Evolutionary conservation across 129 eudicot genomes (phyloP), one percentile per base, ranked within the genome.

Genomic region (Sambucus nigra): DNA sequence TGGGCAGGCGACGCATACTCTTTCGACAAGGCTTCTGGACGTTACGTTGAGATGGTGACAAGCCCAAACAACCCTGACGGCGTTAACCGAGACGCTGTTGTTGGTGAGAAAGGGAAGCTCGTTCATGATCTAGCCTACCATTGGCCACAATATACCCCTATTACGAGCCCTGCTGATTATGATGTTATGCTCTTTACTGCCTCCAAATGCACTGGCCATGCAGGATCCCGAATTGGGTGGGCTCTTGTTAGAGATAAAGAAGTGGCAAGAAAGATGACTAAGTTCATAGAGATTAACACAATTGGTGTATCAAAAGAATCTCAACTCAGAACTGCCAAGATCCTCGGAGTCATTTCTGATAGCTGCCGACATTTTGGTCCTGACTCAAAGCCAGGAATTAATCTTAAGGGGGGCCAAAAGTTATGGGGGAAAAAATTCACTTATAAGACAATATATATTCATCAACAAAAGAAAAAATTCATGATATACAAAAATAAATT

Each of bases 151-250:
- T 89, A 84, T 58, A 81, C 95, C 14, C 77, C 95, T 22, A 85
- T 89, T 7, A 78, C 95, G n/a, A 49, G 64, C 5, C 59, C 71
- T 0, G 63, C 79, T 20, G 69, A 79, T 48, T 66, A 32, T 32
- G 88, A 85, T 60, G 54, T 89, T 24, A 84, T 89, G 97, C 66
- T 89, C 4, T 89, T 89, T 55, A 89, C 95, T 0, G 72, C 71
- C 53, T 89, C 95, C n/a, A 89, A 89, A 56, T 86, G 83, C 78
- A 81, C 86, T n/a, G 97, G 95, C 1, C 97, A 89, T 29, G 97
- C 97, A 1, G 97, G 97, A 24, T 84, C 97, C 0, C 59, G 97
- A 66, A 72, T 89, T 18, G 97, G 97, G 97, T 81, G 97, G 97
- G 97, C 97, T 18, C 80, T 89, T 39, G 97, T 89, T 21, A 84